Evolutionary conservation across 305 asterid species (phyloP), one percentile per base, ranked within the genome.

Genomic region (Fraxinus xanthoxyloides): DNA sequence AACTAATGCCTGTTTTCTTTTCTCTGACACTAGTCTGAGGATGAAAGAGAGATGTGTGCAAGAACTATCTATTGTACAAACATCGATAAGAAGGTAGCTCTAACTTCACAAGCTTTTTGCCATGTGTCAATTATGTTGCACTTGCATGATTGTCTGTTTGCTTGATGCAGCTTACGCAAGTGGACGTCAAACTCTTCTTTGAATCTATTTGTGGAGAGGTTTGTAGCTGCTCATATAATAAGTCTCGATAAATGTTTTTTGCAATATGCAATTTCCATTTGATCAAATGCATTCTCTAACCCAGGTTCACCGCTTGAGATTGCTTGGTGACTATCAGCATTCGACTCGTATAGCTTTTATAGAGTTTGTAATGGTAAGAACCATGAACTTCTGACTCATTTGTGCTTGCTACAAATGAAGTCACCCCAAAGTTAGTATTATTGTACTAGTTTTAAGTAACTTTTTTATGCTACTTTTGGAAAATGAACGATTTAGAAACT

Each of bases 31-130:
- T 74, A 93, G 94, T 87, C 93, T 46, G 90, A 88, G 86, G 93
- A 92, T 87, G 97, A 93, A 85, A 87, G 93, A 80, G 93, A 93
- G 90, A 90, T 89, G 92, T 93, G 96, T 56, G 91, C 91, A 35
- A 91, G 93, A 82, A 92, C 93, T 79, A 88, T 93, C 40, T 91
- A 93, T 74, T 90, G 91, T 79, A 84, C 92, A 48, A 92, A 93
- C 83, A 90, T 93, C 77, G 93, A 93, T 83, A 90, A 90, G 86
- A 89, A 91, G 97, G 96, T 92, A 87, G 56, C 1, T 12, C 65
- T 17, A 51, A 72, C 2, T 48, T 76, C 21, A 48, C 59, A 15
- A 13, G 0, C 26, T 19, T 76, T 78, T 3, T 17, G 63, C 28
- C 26, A 24, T 28, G 7, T 77, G 3, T 43, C 72, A 26, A 61